These are phyloP conservation scores for Botrytis cinerea DNA, from an alignment of 2,329 filamentous ascomycete genomes.

Conservation along the genomic window DNA sequence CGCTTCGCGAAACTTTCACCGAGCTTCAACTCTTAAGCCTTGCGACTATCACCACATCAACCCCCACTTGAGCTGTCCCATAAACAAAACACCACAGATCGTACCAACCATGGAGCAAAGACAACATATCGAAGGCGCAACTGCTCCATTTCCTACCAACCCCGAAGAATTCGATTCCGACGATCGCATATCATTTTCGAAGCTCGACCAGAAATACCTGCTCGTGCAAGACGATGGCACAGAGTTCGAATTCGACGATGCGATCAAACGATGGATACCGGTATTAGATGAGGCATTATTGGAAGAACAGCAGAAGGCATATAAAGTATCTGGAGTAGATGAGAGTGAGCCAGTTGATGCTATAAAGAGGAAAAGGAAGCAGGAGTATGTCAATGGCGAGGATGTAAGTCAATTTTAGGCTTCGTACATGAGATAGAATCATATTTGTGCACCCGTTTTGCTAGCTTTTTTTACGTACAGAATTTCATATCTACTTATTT, in stretches of 20 bases:
- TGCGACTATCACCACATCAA: conserved; percentile 21
- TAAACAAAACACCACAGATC: conserved; percentile 12
- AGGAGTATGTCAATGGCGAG: conserved; percentile 50
- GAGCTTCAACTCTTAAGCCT: conserved; percentile 6
- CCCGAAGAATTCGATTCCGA: conserved; percentile 65
- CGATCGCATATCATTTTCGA: conserved; percentile 84
- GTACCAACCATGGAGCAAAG: conserved; percentile 34
- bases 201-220: conserved; percentile 76
- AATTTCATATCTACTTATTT: background rate
- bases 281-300: conserved; percentile 62
- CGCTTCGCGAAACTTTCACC: conserved; percentile 9
- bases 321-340: conserved; percentile 60
- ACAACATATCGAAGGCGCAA: conserved; percentile 22
- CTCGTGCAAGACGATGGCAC: conserved; percentile 81
- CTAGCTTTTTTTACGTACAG: background rate
- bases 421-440: background rate
- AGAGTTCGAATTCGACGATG: conserved; percentile 80
- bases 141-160: conserved; percentile 38
- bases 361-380: conserved; percentile 54
- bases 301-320: conserved; percentile 62
- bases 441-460: conserved; percentile 1
- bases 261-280: conserved; percentile 73
- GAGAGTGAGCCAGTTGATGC: conserved; percentile 54
- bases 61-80: conserved; percentile 11
- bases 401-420: conserved; percentile 47